Evolutionary conservation across 2,329 filamentous ascomycete species (phyloP), one percentile per base, ranked within the genome.

Genomic region (Penicillium sumatraense): DNA sequence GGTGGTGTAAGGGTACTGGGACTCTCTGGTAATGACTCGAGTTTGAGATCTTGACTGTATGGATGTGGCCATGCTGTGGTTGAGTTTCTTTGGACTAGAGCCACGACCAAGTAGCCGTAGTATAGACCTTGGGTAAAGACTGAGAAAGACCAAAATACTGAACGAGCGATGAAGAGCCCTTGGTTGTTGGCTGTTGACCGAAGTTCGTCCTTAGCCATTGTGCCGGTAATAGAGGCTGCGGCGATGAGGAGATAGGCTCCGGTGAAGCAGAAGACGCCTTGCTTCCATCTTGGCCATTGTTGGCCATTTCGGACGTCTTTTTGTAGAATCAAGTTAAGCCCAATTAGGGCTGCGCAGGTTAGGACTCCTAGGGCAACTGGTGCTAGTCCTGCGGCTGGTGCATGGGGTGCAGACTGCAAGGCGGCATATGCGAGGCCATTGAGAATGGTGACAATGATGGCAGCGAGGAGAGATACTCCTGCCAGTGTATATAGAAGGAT

Each of bases 131-230:
- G 67, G 3, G 54, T 47, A 10, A 74, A 64, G 9, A 74, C 58
- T 2, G 72, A 72, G 3, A 72, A 48, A 3, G 64, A 63, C 71
- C 72, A 75, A 33, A 72, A 56, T 9, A 72, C 66, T 51, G 75
- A 74, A 38, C 78, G 74, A 18, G 68, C 68, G 27, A 72, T 62
- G 35, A 76, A 63, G 14, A 69, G 47, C 1, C 59, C 40, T n/a
- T 29, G 42, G 35, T 44, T 61, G 47, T 8, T 51, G 13, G 54
- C 48, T 48, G 50, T 62, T 54, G 20, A 57, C 45, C 18, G 60
- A 52, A 52, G 26, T 27, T 56, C 18, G 45, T 62, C 63, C 52
- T 56, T 64, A 35, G 64, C 60, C 50, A 71, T 68, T 23, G 59
- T 63, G 13, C 67, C 73, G 20, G 70, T 70, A 24, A 60, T 65